Evolutionary conservation across 176 grass and related monocot genomes (phyloP).

Genomic region (Hsuehochloa calcarea): DNA sequence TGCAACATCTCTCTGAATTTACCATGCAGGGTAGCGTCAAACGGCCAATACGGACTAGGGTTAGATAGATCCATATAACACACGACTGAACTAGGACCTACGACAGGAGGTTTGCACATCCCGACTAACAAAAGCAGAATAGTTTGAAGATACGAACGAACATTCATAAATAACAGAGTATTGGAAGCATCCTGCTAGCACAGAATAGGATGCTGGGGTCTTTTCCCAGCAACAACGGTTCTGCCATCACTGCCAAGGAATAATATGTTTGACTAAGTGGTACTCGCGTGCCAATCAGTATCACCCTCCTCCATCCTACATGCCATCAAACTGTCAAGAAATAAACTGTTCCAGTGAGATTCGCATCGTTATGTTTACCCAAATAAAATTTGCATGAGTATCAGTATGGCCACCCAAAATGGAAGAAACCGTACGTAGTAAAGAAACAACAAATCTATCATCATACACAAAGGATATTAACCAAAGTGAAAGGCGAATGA

Average conservation of each 20-base stretch:
- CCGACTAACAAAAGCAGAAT: neutral
- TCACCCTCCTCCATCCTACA: neutral
- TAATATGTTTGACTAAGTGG: neutral
- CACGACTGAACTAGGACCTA: slow-evolving; percentile 17
- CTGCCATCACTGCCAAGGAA: neutral
- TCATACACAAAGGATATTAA: neutral
- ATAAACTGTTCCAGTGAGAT: neutral
- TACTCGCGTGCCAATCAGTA: neutral
- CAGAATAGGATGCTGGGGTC: neutral
- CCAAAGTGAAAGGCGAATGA: neutral
- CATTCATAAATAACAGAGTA: neutral
- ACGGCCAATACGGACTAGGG: neutral
- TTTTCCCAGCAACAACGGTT: neutral
- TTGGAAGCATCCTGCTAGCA: neutral
- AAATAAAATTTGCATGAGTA: neutral
- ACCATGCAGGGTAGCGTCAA: neutral
- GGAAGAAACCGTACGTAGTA: neutral
- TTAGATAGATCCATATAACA: neutral
- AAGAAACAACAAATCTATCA: neutral
- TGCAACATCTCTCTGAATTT: neutral
- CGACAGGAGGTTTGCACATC: neutral
- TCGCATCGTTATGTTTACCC: neutral
- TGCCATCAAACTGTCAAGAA: slow-evolving; percentile 37
- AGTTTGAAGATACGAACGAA: neutral
- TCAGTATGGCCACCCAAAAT: neutral